Evolutionary conservation across 2,329 filamentous ascomycete species (phyloP), one percentile per base, ranked within the genome.

Genomic region (Didymella pomorum): DNA sequence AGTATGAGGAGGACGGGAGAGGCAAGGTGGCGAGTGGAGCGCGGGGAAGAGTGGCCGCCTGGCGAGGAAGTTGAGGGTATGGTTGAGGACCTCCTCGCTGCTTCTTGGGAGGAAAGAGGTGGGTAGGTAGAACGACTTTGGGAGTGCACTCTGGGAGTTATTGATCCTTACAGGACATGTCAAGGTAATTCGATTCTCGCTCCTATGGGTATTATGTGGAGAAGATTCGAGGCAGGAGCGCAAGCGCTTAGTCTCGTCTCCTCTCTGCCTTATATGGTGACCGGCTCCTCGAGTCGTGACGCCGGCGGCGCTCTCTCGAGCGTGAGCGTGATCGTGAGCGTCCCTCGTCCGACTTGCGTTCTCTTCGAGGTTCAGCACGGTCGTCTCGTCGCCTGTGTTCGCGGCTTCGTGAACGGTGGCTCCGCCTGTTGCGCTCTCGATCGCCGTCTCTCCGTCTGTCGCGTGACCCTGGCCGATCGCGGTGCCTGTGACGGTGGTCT

Each of bases 331-430:
- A 65, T 8, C 54, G 60, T 16, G 72, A 61, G 69, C 70, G 46
- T 66, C 61, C 71, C 35, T 61, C 67, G 47, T 64, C 65, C 33
- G 26, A 52, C 51, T 61, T 64, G n/a, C 63, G 65, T n/a, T 68
- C 66, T 23, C 58, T 65, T 26, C 51, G 62, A n/a, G 65, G 64
- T 44, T 71, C 68, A 14, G 64, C 54, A 20, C 64, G 66, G 2
- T 74, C 66, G 2, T 75, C 66, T 21, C 66, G 61, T 50, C 66
- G 62, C 43, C 55, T 61, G 25, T 68, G 66, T 20, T 73, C 71
- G 26, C 67, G 66, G 29, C 71, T 69, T 18, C 65, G 71, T 54
- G 70, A 74, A 46, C 71, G 69, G 16, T 72, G 74, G 16, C 70
- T 62, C 9, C 61, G 63, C 54, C 71, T 71, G 29, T 77, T 74